Percentiles rank a stretch among this genome's conserved stretches.
phyloP scores from a whole-genome alignment of 2,329 filamentous ascomycete species.

The Pyrenophora teres region DNA sequence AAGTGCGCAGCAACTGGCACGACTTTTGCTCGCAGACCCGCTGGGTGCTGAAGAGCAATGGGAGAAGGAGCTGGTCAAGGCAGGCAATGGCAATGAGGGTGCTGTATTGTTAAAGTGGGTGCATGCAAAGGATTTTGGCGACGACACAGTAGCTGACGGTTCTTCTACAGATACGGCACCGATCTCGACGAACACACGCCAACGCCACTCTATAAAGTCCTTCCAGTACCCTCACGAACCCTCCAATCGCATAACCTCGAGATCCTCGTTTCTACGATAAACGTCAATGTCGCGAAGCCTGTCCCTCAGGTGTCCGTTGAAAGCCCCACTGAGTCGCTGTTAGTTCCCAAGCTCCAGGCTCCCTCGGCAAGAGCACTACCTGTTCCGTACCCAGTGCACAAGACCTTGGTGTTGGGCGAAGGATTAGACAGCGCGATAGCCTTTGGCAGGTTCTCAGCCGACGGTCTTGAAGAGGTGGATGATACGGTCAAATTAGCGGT shows the following conservation, averaged over 20 bases:
- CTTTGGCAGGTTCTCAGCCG: conserved; percentile 49
- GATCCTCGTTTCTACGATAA: conserved; percentile 61
- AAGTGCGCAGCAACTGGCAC: conserved; percentile 68
- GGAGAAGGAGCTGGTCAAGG: conserved; percentile 50
- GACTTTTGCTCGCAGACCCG: conserved; percentile 60
- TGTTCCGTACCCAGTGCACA: conserved; percentile 82
- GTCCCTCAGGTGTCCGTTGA: conserved; percentile 34
- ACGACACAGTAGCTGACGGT: conserved; percentile 18
- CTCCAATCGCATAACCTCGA: conserved; percentile 68
- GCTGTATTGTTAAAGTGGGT: conserved; percentile 50
- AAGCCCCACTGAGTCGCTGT: conserved; percentile 65
- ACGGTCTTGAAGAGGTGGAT: conserved; percentile 46
- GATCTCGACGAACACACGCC: conserved; percentile 52
- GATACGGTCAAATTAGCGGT: conserved; percentile 61
- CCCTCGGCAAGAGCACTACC: conserved; percentile 67
- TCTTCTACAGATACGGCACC: conserved; percentile 57
- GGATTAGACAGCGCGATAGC: conserved; percentile 71
- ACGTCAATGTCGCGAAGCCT: conserved; percentile 50
- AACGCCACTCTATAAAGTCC: conserved; percentile 61
- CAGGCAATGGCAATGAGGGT: conserved; percentile 38
- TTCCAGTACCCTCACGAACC: conserved; percentile 66
- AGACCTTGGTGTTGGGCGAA: conserved; percentile 73
- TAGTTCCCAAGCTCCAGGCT: conserved; percentile 76
- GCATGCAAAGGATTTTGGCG: background rate
- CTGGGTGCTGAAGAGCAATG: conserved; percentile 49